Evolutionary conservation across 768 basidiomycete species (phyloP), one percentile per base, ranked within the genome.

Genomic region (Neoboletus brunneissimus): DNA sequence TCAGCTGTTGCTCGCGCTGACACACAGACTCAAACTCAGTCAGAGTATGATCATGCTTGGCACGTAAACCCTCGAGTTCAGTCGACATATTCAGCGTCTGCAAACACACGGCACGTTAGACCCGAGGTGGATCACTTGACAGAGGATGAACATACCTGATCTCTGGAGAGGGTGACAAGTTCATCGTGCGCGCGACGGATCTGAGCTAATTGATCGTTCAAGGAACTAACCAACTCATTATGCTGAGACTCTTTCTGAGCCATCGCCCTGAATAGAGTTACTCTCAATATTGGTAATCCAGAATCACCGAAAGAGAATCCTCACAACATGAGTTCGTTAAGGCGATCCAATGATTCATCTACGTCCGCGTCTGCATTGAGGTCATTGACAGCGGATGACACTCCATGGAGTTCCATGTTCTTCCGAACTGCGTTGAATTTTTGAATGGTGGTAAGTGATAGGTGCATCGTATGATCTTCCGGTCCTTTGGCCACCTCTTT

Each of bases 181-280:
- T 89, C 90, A 54, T 95, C 91, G 48, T 92, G 83, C 67, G 92
- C 88, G 41, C 89, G 81, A 54, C 86, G 85, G 56, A 88, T 82
- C 61, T 86, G 79, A 64, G 62, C 69, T 23, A 97, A 77, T 65
- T 95, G 84, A 15, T 75, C 67, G 43, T 84, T 86, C 59, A 98
- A 78, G 32, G 76, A 76, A 41, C 91, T 86, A 27, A 97, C 88
- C 23, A 82, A 68, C 66, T 96, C 91, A 35, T 85, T 84, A 68
- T 98, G 96, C 34, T 85, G 79, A 5, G 91, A 88, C 71, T 99
- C 97, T 70, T 98, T 98, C 75, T 91, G 88, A 3, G 95, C 95
- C 96, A 98, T 98, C 3, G 96, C 92, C 60, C 94, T 97, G 56
- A 13, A 64, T 44, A 45, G 10, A 37, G 18, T 43, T 18, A 29